These are phyloP conservation scores for Aegilops speltoides DNA, from an alignment of 176 grass and related monocot genomes.

Conservation along the genomic window DNA sequence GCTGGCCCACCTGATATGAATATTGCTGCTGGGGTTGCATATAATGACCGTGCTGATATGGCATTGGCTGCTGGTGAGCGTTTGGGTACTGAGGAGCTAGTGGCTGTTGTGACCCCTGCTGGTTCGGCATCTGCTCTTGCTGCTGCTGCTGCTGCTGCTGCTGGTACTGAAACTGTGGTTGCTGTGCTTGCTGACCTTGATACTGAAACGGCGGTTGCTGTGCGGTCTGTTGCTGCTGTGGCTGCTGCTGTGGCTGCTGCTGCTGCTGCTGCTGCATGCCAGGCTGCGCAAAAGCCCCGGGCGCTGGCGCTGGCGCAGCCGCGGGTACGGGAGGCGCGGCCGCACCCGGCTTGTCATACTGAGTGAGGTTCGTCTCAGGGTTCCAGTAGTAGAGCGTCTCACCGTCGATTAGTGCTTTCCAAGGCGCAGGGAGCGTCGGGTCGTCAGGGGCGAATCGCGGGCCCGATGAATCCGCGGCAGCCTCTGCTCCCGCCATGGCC, in stretches of 20 bases:
- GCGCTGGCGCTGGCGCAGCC: slow-evolving; percentile 23
- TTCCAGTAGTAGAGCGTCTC: slow-evolving; percentile 93
- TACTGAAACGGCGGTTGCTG: slow-evolving; percentile 50
- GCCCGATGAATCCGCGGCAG: slow-evolving; percentile 40
- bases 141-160: slow-evolving; percentile 69
- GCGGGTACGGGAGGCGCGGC: slow-evolving; percentile 25
- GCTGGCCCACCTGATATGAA: slow-evolving; percentile 58
- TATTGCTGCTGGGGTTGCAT: slow-evolving; percentile 58
- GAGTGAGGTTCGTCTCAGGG: slow-evolving; percentile 86
- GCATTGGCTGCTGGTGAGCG: slow-evolving; percentile 22
- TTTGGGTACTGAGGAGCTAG: slow-evolving; percentile 32
- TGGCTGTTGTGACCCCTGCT: slow-evolving; percentile 51
- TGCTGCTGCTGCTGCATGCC: slow-evolving; percentile 37
- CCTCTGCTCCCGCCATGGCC: slow-evolving; percentile 56
- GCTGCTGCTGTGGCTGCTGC: slow-evolving; percentile 44
- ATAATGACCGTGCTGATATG: slow-evolving; percentile 67
- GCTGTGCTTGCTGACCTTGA: slow-evolving; percentile 48
- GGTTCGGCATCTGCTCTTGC: slow-evolving; percentile 47
- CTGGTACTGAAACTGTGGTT: slow-evolving; percentile 38
- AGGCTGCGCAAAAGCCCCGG: slow-evolving; percentile 39
- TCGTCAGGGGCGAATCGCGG: slow-evolving; percentile 89
- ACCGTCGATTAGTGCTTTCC: slow-evolving; percentile 87
- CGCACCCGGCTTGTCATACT: slow-evolving; percentile 67
- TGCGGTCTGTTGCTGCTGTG: slow-evolving; percentile 19
- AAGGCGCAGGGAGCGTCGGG: slow-evolving; percentile 71